Base-by-base conservation (phyloP, 805 yeast genomes). In the Candida maltosa region DNA sequence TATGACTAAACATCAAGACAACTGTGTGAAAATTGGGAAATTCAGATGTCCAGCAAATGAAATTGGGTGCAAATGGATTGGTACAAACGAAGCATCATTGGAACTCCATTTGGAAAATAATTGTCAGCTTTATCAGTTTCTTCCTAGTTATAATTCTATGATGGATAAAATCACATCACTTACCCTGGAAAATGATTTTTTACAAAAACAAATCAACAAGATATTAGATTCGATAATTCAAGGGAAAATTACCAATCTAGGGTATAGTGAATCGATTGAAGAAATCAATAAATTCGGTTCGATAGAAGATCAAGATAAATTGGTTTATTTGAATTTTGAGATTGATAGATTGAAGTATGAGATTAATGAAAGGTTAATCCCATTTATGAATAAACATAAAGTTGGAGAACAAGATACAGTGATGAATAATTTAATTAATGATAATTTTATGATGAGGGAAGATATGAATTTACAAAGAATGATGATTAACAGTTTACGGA, bases 41-140 rank as follows among this genome's bases (percentile, higher is more conserved):
- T 48, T 66, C 11, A 52, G 54, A 33, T 75, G 81, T 41, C 76
- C 79, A 0, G 78, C 75, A 1, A 38, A 42, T 14, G 58, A 55
- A 19, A 69, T 63, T 32, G 81, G 81, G 2, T 75, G 81, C 41
- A 60, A 56, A 20, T 75, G 79, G 76, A 45, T 56, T 1, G 71
- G 70, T 0, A 49, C 47, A 22, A 63, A 49, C 26, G 54, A 55
- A 23, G 58, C 69, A 2, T 45, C 66, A 6, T 40, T 65, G 28
- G 71, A 65, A 33, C 55, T 59, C 15, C 71, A 65, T 37, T 18
- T 56, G 7, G 51, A 53, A 21, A 47, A 50, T 14, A 53, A 52
- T 32, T 65, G 71, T 39, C 62, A 52, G 21, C 43, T 65, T 19
- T 48, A 52, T 37, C 49, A 45, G 23, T 39, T 65, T 12, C 37